Evolutionary conservation across 2,329 filamentous ascomycete species (phyloP).

Genomic region (Polytolypa hystricis): DNA sequence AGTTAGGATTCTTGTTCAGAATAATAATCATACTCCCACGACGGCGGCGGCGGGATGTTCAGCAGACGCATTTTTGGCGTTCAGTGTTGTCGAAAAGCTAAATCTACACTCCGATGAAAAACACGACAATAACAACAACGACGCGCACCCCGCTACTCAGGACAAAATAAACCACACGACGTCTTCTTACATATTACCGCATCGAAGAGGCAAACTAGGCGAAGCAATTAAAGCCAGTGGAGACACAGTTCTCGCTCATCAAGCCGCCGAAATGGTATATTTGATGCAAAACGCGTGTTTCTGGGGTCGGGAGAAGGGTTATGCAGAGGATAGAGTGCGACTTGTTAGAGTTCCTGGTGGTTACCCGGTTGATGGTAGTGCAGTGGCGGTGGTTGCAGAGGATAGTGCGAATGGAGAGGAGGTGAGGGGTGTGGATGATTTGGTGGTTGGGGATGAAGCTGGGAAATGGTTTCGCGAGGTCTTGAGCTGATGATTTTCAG

Average conservation of each 20-base stretch:
- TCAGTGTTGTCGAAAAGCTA: neutral
- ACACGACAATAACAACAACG: neutral
- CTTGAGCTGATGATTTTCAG: slow-evolving; percentile 2
- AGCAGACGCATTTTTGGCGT: neutral
- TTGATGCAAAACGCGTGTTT: slow-evolving; percentile 34
- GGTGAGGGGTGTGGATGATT: neutral
- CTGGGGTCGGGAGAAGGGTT: slow-evolving; percentile 30
- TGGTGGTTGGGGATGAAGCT: slow-evolving; percentile 8
- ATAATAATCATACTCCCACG: slow-evolving; percentile 1
- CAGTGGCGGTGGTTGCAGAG: neutral
- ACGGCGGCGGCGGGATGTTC: neutral
- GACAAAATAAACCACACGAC: neutral
- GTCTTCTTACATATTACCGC: too few relatives aligned
- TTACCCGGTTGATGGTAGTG: neutral
- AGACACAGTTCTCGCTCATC: slow-evolving; percentile 23
- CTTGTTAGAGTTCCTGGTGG: slow-evolving; percentile 7
- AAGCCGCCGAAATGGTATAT: slow-evolving; percentile 31
- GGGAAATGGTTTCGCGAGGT: slow-evolving; percentile 9
- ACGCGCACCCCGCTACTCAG: neutral
- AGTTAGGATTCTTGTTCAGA: slow-evolving; percentile 18
- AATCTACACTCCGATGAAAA: neutral
- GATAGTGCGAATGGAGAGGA: neutral
- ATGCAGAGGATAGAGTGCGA: slow-evolving; percentile 27
- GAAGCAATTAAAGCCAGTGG: slow-evolving; percentile 6
- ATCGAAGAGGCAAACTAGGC: slow-evolving; percentile 7